Evolutionary conservation across 805 yeast genomes (phyloP), one percentile per base, ranked within the genome.

Genomic region (Lachancea sp.): DNA sequence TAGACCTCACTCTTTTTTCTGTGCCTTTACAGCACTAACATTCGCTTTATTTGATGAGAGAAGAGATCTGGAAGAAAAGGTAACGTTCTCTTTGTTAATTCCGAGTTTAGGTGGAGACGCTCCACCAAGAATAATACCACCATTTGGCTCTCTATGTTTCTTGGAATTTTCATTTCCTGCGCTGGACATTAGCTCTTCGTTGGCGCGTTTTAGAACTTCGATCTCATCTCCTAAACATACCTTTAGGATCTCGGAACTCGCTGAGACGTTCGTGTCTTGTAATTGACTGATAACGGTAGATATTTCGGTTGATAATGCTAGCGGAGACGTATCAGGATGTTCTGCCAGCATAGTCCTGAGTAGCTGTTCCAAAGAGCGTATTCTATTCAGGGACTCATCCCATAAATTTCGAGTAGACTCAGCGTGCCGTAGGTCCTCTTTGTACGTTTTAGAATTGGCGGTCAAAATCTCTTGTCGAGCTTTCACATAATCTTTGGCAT

Each of bases 21-120:
- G 36, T 13, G 37, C 3, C 31, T 43, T 43, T 9, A 16, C 46
- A 5, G 25, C 15, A 15, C 16, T 38, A 5, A 16, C 26, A 17
- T 13, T 37, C 6, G 47, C 34, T 27, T 4, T 27, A 10, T 15
- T 22, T 8, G 36, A 19, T 16, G n/a, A 37, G 22, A 33, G 4
- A 13, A 25, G 18, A 9, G 39, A 26, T 25, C 35, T 22, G 12
- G 15, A 10, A 3, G 32, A 29, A 20, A 13, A 31, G 3, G 43
- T 38, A 4, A 44, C 25, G 16, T 20, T 38, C 30, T 46, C 50
- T 34, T 19, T 44, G 36, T 42, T 45, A 16, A 56, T 41, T 12
- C 59, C 60, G 30, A 56, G 54, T 41, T 59, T 58, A n/a, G 65
- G 63, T 19, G 63, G 65, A 3, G 65, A 59, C 30, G 56, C 57